These are phyloP conservation scores for Gyrodon lividus DNA, from an alignment of 768 basidiomycete species.

Conservation along the genomic window DNA sequence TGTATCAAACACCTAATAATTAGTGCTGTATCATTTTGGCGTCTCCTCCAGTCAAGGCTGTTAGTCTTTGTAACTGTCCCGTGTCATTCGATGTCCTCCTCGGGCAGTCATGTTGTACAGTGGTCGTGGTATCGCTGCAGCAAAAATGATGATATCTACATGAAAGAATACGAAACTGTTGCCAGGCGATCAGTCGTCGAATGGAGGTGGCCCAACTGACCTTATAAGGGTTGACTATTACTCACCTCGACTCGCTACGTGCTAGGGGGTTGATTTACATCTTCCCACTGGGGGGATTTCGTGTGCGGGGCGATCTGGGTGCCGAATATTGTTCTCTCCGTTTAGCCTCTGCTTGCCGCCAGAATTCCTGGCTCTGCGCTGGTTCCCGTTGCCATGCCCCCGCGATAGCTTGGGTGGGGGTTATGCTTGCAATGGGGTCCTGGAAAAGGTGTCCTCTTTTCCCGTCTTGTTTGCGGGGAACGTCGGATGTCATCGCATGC, in stretches of 20 bases:
- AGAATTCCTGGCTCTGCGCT: slow-evolving; percentile 55
- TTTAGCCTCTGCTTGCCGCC: slow-evolving; percentile 56
- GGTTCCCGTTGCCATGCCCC: slow-evolving; percentile 67
- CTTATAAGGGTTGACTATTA: background rate
- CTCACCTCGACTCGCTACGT: slow-evolving; percentile 20
- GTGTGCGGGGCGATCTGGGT: slow-evolving; percentile 34
- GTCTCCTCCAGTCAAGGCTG: slow-evolving; percentile 6
- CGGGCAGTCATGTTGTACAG: slow-evolving; percentile 26
- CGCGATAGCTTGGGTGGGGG: slow-evolving; percentile 64
- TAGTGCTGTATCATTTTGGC: slow-evolving; percentile 24
- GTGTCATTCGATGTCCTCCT: slow-evolving; percentile 5
- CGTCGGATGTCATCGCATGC: slow-evolving; percentile 38
- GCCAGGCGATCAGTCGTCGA: slow-evolving; percentile 4
- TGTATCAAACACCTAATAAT: slow-evolving; percentile 22
- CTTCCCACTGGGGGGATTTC: slow-evolving; percentile 46
- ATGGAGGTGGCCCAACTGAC: background rate
- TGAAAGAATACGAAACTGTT: slow-evolving; percentile 30
- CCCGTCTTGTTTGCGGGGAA: slow-evolving; percentile 34
- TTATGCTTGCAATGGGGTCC: slow-evolving; percentile 32
- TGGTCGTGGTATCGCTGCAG: slow-evolving; percentile 20
- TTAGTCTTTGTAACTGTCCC: slow-evolving; percentile 12
- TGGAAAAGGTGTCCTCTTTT: slow-evolving; percentile 28
- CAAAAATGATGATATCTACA: slow-evolving; percentile 29
- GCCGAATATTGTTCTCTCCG: slow-evolving; percentile 44
- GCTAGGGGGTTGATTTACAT: slow-evolving; percentile 40